A percentile compares a stretch with the other conserved stretches of the same genome.
These are phyloP conservation scores for Haplosporangium gracile DNA, from an alignment of 192 early-diverging fungal genomes.

Conservation along the genomic window DNA sequence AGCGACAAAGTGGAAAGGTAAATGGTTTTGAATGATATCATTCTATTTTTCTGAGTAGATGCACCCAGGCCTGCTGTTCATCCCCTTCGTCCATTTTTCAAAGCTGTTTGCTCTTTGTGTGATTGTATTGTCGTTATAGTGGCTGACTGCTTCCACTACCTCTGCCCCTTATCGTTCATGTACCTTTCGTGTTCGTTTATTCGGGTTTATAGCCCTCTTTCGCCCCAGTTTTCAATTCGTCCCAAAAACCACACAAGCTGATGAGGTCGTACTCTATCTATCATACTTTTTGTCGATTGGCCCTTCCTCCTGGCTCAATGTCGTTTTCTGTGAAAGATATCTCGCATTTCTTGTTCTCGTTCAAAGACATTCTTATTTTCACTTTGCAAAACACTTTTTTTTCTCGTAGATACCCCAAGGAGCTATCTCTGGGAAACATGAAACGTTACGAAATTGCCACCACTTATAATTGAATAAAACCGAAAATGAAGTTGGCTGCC, in stretches of 20 bases:
- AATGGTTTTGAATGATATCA: not conserved
- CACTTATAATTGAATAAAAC: not conserved
- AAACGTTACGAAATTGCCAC: not conserved
- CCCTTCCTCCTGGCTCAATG: not conserved
- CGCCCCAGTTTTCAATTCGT: not conserved
- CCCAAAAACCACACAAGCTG: not conserved
- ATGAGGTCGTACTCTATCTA: not conserved
- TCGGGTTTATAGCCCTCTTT: not conserved
- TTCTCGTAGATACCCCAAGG: too few species aligned
- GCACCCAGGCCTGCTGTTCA: not conserved
- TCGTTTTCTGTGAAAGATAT: too few species aligned
- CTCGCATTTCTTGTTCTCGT: not conserved
- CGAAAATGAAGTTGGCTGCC: not conserved
- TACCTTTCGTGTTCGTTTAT: not conserved
- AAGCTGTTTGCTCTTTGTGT: not conserved
- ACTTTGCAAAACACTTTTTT: not conserved
- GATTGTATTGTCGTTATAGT: not conserved
- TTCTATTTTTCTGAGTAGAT: not conserved
- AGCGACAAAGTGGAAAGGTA: not conserved
- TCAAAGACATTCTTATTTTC: not conserved
- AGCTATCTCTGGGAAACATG: not conserved
- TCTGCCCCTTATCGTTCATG: not conserved
- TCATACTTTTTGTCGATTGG: conserved; percentile 4
- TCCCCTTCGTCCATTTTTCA: not conserved
- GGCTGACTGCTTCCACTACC: not conserved